Evolutionary conservation across 2,329 filamentous ascomycete genomes (phyloP), one percentile per base, ranked within the genome.

Genomic region (Tympanopsis confertula): DNA sequence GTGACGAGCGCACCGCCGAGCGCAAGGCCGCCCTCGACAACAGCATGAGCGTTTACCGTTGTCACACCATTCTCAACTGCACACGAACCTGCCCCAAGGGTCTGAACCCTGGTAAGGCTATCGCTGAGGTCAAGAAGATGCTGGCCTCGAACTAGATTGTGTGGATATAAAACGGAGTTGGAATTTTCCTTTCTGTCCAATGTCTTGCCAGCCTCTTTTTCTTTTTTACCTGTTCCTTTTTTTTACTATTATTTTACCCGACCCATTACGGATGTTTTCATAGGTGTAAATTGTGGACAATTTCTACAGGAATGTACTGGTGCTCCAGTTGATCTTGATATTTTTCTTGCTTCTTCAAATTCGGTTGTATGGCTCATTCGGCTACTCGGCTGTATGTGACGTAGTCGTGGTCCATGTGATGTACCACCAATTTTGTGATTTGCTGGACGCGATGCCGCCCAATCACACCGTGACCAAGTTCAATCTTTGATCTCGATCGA

Each of bases 31-130:
- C 83, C 42, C 74, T 98, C 51, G 89, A 98, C 66, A 98, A 98
- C 76, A 91, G 83, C 58, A 98, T 98, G 91, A 93, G 84, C 65
- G 62, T 98, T 62, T 98, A 98, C 75, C 78, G 91, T 56, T 98
- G 91, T 74, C 91, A 98, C 73, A 98, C 91, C 46, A 98, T 98
- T 58, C 78, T 98, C 52, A 98, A 98, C 76, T 98, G 89, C 78
- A 89, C 88, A 49, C 74, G 86, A 62, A 94, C 89, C 39, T 98
- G 91, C 65, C 91, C 91, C 57, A 98, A 98, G 85, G 91, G 91
- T 35, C 66, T 98, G 51, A 98, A 98, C 71, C 91, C 91, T 15
- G 91, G 86, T 47, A 72, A 86, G 58, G 91, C 91, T 14, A 94
- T 98, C 66, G 88, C 88, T 38, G 84, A 95, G 72, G 94, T 95